Evolutionary conservation across 495 filamentous ascomycete genomes (phyloP).

Genomic region (Apodospora peruviana): DNA sequence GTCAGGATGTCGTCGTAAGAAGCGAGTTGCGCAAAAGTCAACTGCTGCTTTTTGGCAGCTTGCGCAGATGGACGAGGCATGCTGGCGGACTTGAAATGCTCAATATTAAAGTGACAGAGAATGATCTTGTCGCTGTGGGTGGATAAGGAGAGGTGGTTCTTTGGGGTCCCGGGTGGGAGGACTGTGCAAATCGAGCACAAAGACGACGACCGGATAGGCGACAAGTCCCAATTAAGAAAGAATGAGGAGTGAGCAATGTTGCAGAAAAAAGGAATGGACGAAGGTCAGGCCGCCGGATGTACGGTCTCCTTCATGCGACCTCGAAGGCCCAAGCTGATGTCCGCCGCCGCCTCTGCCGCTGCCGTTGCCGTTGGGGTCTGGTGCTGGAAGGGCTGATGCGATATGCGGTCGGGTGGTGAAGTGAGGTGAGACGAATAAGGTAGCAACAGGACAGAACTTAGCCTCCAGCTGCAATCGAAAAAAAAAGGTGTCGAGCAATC

Average conservation of each 20-base stretch:
- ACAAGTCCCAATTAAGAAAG: constrained; percentile 2
- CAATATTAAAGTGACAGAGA: no score
- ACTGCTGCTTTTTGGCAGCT: constrained; percentile 54
- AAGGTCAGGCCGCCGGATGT: constrained; percentile 11
- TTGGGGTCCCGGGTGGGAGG: background rate
- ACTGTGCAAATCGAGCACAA: background rate
- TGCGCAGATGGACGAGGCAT: constrained; percentile 15
- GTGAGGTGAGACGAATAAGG: background rate
- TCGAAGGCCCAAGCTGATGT: constrained; percentile 6
- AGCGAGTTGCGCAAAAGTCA: constrained; percentile 80
- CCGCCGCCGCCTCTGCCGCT: background rate
- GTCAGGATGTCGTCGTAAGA: constrained; percentile 96
- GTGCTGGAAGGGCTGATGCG: background rate
- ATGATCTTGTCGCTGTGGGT: no score
- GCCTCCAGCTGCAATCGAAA: constrained; percentile 2
- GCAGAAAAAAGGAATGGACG: constrained; percentile 13
- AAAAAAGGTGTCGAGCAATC: background rate
- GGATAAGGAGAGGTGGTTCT: background rate
- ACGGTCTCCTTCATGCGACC: constrained; percentile 20
- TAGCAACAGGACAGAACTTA: background rate
- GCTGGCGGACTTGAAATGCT: background rate
- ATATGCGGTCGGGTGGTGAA: background rate
- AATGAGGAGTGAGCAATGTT: constrained; percentile 3
- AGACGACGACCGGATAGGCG: background rate
- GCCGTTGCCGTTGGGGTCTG: background rate